Evolutionary conservation across 306 rosid species (phyloP).

Genomic region (Calophaca sinica): DNA sequence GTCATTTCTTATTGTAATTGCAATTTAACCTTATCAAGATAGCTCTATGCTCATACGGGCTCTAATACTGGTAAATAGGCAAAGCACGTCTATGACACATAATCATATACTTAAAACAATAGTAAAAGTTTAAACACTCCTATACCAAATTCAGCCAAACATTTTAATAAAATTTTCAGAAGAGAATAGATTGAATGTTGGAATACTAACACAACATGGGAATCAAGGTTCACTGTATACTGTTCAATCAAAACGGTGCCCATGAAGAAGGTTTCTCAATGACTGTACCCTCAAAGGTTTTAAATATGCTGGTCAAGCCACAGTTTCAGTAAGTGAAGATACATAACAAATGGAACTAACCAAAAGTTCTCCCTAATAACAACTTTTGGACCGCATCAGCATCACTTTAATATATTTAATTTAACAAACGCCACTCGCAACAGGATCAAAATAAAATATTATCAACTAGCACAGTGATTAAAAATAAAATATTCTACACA

Average conservation of each 20-base stretch:
- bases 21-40: no score
- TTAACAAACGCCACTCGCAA: slow-evolving; percentile 15
- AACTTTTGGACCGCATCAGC: slow-evolving; percentile 25
- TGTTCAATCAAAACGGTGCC: not conserved
- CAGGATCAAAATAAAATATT: slow-evolving; percentile 33
- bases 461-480: not conserved
- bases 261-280: slow-evolving; percentile 3
- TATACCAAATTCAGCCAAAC: no score
- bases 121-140: no score
- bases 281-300: not conserved
- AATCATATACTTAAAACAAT: no score
- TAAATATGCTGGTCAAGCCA: slow-evolving; percentile 18
- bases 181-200: no score
- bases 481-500: slow-evolving; percentile 30
- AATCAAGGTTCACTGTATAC: no score
- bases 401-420: slow-evolving; percentile 12
- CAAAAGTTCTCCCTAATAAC: slow-evolving; percentile 12
- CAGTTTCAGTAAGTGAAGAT: slow-evolving; percentile 4
- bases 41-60: no score
- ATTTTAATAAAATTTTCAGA: no score
- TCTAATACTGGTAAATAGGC: no score
- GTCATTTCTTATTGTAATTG: no score
- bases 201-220: no score
- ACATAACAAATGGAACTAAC: slow-evolving; percentile 27
- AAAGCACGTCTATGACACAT: no score